Evolutionary conservation across 2,329 filamentous ascomycete genomes (phyloP).

Genomic region (Penicillium sp.): DNA sequence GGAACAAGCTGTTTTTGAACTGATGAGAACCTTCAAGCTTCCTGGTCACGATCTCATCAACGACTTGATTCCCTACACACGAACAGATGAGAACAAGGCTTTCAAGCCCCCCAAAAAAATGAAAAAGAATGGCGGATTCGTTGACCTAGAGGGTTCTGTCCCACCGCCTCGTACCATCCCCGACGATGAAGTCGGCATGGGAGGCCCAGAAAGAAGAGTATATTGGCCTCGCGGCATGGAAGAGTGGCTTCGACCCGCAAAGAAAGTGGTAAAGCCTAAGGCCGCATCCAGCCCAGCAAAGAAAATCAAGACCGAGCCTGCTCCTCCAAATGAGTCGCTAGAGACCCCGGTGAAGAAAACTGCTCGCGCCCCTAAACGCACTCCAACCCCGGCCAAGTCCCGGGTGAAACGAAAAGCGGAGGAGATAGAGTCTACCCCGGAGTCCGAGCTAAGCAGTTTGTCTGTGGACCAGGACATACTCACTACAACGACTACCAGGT

Average conservation of each 20-base stretch:
- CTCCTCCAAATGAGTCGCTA: constrained; percentile 2
- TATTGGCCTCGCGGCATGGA: constrained; percentile 93
- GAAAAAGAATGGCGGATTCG: constrained; percentile 49
- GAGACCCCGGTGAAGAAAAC: constrained; percentile 22
- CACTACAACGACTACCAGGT: constrained; percentile 12
- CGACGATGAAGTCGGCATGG: constrained; percentile 80
- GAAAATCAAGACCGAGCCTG: constrained; percentile 26
- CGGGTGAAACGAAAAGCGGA: constrained; percentile 39
- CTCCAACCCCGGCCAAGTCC: constrained; percentile 22
- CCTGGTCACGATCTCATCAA: constrained; percentile 77
- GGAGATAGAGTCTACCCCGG: constrained; percentile 28
- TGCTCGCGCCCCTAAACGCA: constrained; percentile 15
- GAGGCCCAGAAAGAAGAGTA: constrained; percentile 77
- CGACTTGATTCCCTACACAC: constrained; percentile 75
- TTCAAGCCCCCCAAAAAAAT: constrained; percentile 54
- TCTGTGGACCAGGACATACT: constrained; percentile 2
- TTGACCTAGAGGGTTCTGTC: constrained; percentile 48
- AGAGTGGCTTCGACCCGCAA: constrained; percentile 83
- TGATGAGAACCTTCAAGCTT: constrained; percentile 86
- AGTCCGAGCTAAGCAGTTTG: constrained; percentile 21
- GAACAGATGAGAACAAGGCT: constrained; percentile 73
- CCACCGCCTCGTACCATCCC: constrained; percentile 56
- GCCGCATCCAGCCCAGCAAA: constrained; percentile 24
- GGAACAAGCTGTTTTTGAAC: constrained; percentile 91
- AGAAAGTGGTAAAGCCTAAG: constrained; percentile 55